A percentile compares a stretch with the other conserved stretches of the same genome.
Evolutionary conservation across 192 early-diverging fungal species (phyloP).

Genomic region (Dissophora ornata): DNA sequence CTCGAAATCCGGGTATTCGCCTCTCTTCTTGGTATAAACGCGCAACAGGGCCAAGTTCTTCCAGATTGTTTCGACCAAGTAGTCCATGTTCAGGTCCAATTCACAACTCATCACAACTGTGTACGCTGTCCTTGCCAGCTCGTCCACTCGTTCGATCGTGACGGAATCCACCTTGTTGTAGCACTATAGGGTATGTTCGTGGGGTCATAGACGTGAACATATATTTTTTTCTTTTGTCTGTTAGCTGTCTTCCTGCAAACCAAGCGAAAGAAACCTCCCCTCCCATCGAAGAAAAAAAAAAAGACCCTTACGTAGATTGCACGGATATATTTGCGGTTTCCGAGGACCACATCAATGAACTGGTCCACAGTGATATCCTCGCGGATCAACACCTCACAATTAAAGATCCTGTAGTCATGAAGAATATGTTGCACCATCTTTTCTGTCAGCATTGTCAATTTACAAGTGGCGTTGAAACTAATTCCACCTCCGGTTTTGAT

Average conservation of each 20-base stretch:
- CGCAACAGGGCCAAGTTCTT: constrained; percentile 87
- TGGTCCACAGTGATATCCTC: constrained; percentile 97
- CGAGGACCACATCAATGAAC: constrained; percentile 98
- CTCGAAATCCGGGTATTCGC: constrained; percentile 94
- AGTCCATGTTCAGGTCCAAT: constrained; percentile 91
- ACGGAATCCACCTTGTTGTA: constrained; percentile 99
- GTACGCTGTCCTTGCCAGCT: constrained; percentile 87
- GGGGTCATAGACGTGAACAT: too few species aligned
- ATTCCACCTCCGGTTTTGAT: constrained; percentile 98
- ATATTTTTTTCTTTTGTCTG: too few species aligned
- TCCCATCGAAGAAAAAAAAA: too few species aligned
- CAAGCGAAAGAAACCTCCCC: too few species aligned
- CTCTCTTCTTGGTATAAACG: constrained; percentile 96
- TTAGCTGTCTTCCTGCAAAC: too few species aligned
- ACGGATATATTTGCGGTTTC: constrained; percentile 96
- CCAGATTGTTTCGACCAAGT: constrained; percentile 92
- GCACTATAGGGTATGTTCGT: constrained; percentile 47
- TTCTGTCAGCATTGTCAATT: constrained; percentile 87
- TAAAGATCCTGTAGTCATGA: constrained; percentile 98
- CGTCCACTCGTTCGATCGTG: constrained; percentile 94
- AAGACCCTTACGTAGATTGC: constrained; percentile 85
- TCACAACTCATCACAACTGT: constrained; percentile 95
- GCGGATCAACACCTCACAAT: constrained; percentile 96
- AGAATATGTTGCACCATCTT: constrained; percentile 94
- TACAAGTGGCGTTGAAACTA: constrained; percentile 91